Evolutionary conservation across 257 asterid species (phyloP).

Genomic region (Capsicum baccatum): DNA sequence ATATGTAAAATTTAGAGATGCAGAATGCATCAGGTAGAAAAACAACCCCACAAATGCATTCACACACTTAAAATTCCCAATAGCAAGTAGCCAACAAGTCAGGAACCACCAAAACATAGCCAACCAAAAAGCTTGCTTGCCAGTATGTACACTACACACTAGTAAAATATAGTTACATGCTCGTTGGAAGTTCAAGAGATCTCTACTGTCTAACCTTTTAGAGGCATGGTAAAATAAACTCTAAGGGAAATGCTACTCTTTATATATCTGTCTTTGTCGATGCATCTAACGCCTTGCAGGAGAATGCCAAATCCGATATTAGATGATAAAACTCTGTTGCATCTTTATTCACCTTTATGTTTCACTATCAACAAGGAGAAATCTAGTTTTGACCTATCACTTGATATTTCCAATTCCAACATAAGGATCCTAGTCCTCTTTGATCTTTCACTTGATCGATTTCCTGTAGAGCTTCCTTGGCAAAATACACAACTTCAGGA

Average conservation of each 20-base stretch:
- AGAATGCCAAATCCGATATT: not conserved
- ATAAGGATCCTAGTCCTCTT: constrained; percentile 82
- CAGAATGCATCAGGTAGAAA: not conserved
- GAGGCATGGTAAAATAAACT: no score
- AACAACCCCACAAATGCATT: not conserved
- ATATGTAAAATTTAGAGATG: not conserved
- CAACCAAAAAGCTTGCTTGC: not conserved
- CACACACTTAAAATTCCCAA: not conserved
- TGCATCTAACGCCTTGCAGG: not conserved
- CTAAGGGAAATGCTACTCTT: no score
- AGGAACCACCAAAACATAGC: not conserved
- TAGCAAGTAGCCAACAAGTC: not conserved
- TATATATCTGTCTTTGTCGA: no score
- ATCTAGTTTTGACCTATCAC: not conserved
- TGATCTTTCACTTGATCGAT: constrained; percentile 45
- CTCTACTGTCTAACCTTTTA: not conserved
- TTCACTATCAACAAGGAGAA: not conserved
- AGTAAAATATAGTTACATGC: not conserved
- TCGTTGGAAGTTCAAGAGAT: not conserved
- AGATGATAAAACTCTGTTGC: not conserved
- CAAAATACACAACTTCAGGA: constrained; percentile 79
- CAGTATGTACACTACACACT: not conserved
- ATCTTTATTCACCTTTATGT: not conserved
- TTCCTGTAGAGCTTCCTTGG: constrained; percentile 73
- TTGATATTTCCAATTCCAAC: constrained; percentile 58